Percentiles rank a stretch among this genome's conserved stretches.
These are phyloP conservation scores for Avicennia marina DNA, from an alignment of 257 asterid genomes.

Conservation along the genomic window DNA sequence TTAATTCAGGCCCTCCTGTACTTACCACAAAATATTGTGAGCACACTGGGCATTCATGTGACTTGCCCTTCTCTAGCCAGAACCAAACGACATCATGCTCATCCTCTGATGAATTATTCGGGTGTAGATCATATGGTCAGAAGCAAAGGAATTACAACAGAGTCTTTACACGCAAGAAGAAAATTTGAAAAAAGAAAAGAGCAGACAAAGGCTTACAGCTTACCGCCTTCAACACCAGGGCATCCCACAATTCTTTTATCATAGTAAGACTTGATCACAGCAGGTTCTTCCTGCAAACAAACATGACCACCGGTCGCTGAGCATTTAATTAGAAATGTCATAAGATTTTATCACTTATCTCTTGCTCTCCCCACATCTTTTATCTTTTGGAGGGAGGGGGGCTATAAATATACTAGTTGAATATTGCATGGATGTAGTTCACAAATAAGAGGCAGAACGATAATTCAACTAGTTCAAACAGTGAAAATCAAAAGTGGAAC, in stretches of 20 bases:
- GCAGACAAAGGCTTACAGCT: conserved; percentile 19
- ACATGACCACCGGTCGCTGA: no score
- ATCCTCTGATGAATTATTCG: conserved; percentile 56
- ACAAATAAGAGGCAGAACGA: no score
- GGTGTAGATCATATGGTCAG: conserved; percentile 16
- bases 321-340: no score
- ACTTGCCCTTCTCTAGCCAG: conserved; percentile 95
- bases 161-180: not conserved
- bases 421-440: no score
- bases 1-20: conserved; percentile 8
- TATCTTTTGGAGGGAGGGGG: no score
- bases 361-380: no score
- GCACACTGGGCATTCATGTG: conserved; percentile 97
- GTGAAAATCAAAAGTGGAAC: no score
- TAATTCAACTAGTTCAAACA: no score
- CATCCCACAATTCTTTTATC: conserved; percentile 95
- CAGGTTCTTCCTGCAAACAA: conserved; percentile 81
- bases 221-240: conserved; percentile 99
- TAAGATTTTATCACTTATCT: no score
- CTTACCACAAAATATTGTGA: conserved; percentile 88
- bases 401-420: no score
- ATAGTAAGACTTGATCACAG: conserved; percentile 76
- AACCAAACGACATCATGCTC: conserved; percentile 99
- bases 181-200: conserved; percentile 3
- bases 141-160: not conserved